Base-by-base conservation (phyloP, 1,284 basidiomycete species). In the Caloboletus firmus region DNA sequence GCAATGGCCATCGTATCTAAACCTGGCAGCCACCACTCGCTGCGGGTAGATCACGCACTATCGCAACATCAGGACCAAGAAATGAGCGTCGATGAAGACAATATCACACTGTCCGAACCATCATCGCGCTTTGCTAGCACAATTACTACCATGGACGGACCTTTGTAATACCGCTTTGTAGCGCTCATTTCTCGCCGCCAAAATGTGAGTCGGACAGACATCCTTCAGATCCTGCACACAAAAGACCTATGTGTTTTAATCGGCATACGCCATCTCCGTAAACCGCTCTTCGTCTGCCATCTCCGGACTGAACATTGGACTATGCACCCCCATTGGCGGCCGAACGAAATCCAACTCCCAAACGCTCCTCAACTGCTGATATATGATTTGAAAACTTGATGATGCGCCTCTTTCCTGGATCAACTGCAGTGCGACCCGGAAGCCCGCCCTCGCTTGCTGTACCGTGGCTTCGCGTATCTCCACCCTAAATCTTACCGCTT, bases 391-490 rank as follows among this genome's bases (percentile, higher is more conserved):
- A 75, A 96, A 93, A 36, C 81, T 88, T 37, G 88, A 87, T 52
- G 84, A 73, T 12, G 92, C 85, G 1, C 94, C 94, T 70, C 89
- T 93, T 75, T 96, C 94, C 63, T 93, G 87, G 15, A 91, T 78
- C 54, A 95, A 69, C 12, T 80, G 77, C 64, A 95, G 69, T 43
- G 77, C 78, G 5, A 89, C 83, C 49, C 76, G 72, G 59, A 77
- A 80, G 3, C 79, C 79, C 17, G 77, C 76, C 36, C 73, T 73
- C 43, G 69, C 67, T 51, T 81, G 78, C 9, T 76, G 74, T 58
- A 68, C 71, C 40, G 65, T 74, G 34, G 77, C 69, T 40, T 76
- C 68, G 34, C 82, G 80, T 52, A 92, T 74, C 63, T 93, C 91
- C 35, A 93, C 87, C 51, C 87, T 80, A 74, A 95, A 95, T 62